Base-by-base conservation (phyloP, 1,139 yeast species). In the Suhomyces panamericanus region DNA sequence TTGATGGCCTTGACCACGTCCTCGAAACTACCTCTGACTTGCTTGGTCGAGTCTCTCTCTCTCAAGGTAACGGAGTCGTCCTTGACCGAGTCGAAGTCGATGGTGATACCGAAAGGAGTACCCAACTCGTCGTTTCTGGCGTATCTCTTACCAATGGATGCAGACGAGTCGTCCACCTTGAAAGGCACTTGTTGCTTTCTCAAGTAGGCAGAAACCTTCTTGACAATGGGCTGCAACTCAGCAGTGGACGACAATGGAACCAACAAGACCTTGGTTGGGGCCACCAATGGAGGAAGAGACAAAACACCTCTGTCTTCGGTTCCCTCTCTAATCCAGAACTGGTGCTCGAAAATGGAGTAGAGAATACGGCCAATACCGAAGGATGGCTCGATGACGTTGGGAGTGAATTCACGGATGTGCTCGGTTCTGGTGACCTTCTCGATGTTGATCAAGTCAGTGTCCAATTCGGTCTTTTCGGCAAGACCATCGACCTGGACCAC, bases 101-200 rank as follows among this genome's bases (percentile, higher is more conserved):
- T 87, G 54, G 99, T 95, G 67, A 95, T 82, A 69, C 99, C 99
- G 63, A 93, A 95, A 57, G 99, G 99, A 48, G 99, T 95, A 69
- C 99, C 99, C 67, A 95, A 81, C 74, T 95, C 99, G 69, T 95
- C 99, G 68, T 95, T 95, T 77, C 99, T 88, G 51, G 99, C 91
- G 63, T 95, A 95, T 75, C 99, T 87, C 77, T 91, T 89, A 74
- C 99, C 99, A 59, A 95, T 93, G 27, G 98, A 89, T 30, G 96
- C 98, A 60, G 96, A 87, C 14, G 98, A 90, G 67, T 95, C 99
- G 67, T 95, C 99, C 48, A 91, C 85, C 78, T 91, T 93, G 78
- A 91, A 89, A 54, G 98, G 95, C 59, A 95, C 83, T 65, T 90
- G 95, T 54, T 83, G 83, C 57, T 77, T 75, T 70, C 95, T 87